A percentile compares a stretch with the other conserved stretches of the same genome.
These are phyloP conservation scores for Hippophae gyantsensis DNA, from an alignment of 306 rosid genomes.

Conservation along the genomic window DNA sequence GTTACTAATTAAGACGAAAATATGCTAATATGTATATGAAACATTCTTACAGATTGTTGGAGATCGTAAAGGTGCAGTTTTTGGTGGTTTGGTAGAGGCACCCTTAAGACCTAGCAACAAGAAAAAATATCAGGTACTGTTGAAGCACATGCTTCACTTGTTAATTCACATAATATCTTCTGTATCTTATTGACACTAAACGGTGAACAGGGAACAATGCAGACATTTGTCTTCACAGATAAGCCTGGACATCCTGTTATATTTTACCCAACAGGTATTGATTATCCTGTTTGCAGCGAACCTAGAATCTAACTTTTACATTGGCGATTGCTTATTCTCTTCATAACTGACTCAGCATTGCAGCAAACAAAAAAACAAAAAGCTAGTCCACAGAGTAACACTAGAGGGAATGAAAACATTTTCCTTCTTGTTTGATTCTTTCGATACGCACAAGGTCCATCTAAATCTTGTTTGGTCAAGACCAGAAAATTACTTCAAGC, in stretches of 20 bases:
- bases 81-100: constrained; percentile 90
- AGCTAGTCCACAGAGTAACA: no score
- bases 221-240: constrained; percentile 73
- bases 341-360: background rate
- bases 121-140: constrained; percentile 75
- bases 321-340: background rate
- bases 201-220: constrained; percentile 70
- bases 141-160: constrained; percentile 11
- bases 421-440: no score
- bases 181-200: constrained; percentile 21
- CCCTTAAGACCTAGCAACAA: constrained; percentile 64
- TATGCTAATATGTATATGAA: background rate
- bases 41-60: constrained; percentile 62
- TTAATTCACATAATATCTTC: constrained; percentile 15
- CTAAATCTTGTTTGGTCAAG: no score
- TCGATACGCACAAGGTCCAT: no score
- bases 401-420: no score
- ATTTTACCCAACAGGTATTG: constrained; percentile 79
- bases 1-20: background rate
- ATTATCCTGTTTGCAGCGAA: background rate
- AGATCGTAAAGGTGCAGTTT: constrained; percentile 78
- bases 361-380: background rate
- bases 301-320: background rate
- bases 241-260: constrained; percentile 54
- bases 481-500: no score